Conservation (phyloP, 441 rosid genomes). For the Dalechampia spathulata region DNA sequence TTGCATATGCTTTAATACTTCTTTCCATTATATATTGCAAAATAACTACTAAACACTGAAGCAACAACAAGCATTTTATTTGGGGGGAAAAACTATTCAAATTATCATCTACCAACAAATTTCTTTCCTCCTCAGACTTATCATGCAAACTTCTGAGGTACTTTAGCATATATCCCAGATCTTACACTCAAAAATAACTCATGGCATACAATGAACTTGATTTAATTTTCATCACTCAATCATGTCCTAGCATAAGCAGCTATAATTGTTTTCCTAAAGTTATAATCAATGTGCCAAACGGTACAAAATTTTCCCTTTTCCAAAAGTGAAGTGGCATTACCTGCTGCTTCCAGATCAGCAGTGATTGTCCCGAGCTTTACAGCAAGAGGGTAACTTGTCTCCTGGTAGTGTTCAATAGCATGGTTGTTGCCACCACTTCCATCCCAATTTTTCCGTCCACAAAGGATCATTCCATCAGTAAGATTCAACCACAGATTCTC, state of each 20-base stretch:
- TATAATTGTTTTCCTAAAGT: neutral
- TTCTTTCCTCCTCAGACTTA: neutral
- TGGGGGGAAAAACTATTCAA: neutral
- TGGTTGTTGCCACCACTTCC: slow-evolving; percentile 97
- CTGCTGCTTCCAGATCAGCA: slow-evolving; percentile 93
- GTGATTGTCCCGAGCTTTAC: slow-evolving; percentile 96
- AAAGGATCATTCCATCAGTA: slow-evolving; percentile 91
- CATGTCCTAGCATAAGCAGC: neutral
- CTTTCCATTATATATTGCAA: neutral
- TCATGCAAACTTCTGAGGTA: neutral
- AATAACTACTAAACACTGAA: neutral
- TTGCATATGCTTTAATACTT: neutral
- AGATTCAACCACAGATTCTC: slow-evolving; percentile 96
- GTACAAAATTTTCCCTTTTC: slow-evolving; percentile 5
- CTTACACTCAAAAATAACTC: neutral
- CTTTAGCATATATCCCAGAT: neutral
- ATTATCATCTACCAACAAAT: neutral
- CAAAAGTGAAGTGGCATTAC: slow-evolving; percentile 40
- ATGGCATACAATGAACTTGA: neutral
- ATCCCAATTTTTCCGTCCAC: slow-evolving; percentile 95
- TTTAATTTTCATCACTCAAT: neutral
- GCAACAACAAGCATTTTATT: neutral
- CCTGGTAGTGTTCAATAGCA: slow-evolving; percentile 82
- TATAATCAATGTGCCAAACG: neutral
- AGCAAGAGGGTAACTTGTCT: slow-evolving; percentile 82